Evolutionary conservation across 108 stramenopile genomes (phyloP).

Genomic region (Pinguiococcus pyrenoidosus): DNA sequence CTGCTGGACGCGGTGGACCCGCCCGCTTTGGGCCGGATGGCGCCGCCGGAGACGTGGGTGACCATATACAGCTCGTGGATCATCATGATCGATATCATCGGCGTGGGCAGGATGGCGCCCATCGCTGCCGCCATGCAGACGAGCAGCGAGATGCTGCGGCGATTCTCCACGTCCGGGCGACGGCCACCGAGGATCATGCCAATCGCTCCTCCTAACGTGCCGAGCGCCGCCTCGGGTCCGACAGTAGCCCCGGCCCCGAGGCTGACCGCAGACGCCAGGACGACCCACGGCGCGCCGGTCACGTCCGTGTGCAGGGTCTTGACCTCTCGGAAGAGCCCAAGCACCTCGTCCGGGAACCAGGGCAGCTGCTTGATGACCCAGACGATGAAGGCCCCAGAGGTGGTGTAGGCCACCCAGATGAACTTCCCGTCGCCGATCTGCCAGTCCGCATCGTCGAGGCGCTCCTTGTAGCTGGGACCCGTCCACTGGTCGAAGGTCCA

Average conservation of each 20-base stretch:
- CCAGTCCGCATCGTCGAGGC: no score
- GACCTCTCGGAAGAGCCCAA: conserved; percentile 8
- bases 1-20: no score
- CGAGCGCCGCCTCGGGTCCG: conserved; percentile 4
- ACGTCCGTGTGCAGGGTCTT: not conserved
- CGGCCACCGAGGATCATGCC: not conserved
- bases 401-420: conserved; percentile 3
- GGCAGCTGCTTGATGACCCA: not conserved
- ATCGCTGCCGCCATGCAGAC: conserved; percentile 17
- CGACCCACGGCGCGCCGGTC: not conserved
- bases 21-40: no score
- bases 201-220: conserved; percentile 1
- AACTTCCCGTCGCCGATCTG: not conserved
- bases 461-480: not conserved
- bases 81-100: conserved; percentile 6
- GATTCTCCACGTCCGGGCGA: not conserved
- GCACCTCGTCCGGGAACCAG: not conserved
- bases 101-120: conserved; percentile 22
- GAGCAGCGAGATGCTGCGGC: not conserved
- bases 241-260: conserved; percentile 3
- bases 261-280: not conserved
- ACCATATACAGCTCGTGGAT: conserved; percentile 23
- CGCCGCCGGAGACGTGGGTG: no score
- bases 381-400: not conserved
- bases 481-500: conserved; percentile 1